A percentile compares a stretch with the other conserved stretches of the same genome.
These are phyloP conservation scores for Juncus inflexus DNA, from an alignment of 176 grass and related monocot genomes.

Conservation along the genomic window DNA sequence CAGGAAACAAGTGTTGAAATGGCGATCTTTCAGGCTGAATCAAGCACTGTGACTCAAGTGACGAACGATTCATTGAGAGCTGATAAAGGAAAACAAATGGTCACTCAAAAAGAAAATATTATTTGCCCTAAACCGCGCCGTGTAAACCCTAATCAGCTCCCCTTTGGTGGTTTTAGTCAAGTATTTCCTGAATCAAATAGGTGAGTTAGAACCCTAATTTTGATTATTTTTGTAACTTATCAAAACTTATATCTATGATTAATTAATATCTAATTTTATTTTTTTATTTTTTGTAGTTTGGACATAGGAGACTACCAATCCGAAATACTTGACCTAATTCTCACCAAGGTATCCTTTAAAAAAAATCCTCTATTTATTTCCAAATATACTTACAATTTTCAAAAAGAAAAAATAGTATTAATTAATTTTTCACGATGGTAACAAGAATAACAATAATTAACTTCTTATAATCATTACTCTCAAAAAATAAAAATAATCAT, in stretches of 20 bases:
- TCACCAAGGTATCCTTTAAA: constrained; percentile 45
- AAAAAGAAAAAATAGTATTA: neutral
- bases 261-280: too few species aligned
- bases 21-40: too few species aligned
- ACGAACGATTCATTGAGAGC: too few species aligned
- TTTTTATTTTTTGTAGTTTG: constrained; percentile 2
- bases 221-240: neutral
- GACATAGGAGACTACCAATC: constrained; percentile 34
- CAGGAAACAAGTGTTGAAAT: too few species aligned
- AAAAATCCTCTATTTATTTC: neutral
- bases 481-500: neutral
- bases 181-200: constrained; percentile 31
- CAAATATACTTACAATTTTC: neutral
- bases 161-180: constrained; percentile 31
- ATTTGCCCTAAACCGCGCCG: constrained; percentile 62
- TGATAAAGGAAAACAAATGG: too few species aligned
- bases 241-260: too few species aligned
- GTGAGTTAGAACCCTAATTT: constrained; percentile 19
- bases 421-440: too few species aligned
- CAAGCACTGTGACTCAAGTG: too few species aligned
- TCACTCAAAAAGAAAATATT: constrained; percentile 49
- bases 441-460: too few species aligned
- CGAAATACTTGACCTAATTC: constrained; percentile 56
- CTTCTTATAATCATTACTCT: neutral
- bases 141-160: constrained; percentile 4